phyloP scores from a whole-genome alignment of 768 basidiomycete genomes.

The Kwoniella sp. region DNA sequence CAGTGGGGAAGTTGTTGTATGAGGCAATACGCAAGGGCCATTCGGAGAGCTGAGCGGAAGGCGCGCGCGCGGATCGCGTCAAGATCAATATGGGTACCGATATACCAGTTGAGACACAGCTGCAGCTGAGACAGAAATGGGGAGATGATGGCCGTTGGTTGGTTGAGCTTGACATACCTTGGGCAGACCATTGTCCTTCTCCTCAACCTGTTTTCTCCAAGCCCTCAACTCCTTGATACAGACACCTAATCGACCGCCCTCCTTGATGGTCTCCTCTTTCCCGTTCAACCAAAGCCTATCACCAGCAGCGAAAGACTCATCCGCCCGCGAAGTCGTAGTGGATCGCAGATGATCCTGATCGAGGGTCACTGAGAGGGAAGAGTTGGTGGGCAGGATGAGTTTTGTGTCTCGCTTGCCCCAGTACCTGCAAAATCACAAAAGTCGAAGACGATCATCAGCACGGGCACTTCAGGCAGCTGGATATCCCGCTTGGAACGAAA shows the following conservation, averaged over 20 bases:
- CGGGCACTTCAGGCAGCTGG: no score
- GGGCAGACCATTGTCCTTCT: conserved; percentile 65
- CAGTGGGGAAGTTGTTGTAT: conserved; percentile 98
- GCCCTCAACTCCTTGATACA: conserved; percentile 86
- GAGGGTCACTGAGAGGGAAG: conserved; percentile 95
- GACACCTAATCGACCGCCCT: conserved; percentile 72
- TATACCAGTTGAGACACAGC: neutral
- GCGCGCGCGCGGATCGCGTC: neutral
- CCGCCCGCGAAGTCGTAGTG: conserved; percentile 87
- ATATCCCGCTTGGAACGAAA: conserved; percentile 11
- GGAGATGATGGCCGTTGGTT: no score
- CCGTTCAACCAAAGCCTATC: conserved; percentile 96
- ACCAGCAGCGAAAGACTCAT: conserved; percentile 65
- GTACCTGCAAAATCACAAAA: conserved; percentile 68
- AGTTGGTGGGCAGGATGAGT: conserved; percentile 95
- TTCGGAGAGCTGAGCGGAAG: conserved; percentile 65
- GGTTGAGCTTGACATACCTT: conserved; percentile 61
- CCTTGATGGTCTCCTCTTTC: conserved; percentile 82
- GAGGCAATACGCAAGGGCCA: conserved; percentile 85
- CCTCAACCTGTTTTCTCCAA: conserved; percentile 74
- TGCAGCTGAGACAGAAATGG: neutral
- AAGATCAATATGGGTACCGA: conserved; percentile 5
- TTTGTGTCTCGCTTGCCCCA: conserved; percentile 98
- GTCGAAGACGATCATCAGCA: no score
- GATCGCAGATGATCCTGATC: conserved; percentile 93